A percentile compares a stretch with the other conserved stretches of the same genome.
Evolutionary conservation across 2,329 filamentous ascomycete genomes (phyloP).

Genomic region (Colletotrichum ledebouriae): DNA sequence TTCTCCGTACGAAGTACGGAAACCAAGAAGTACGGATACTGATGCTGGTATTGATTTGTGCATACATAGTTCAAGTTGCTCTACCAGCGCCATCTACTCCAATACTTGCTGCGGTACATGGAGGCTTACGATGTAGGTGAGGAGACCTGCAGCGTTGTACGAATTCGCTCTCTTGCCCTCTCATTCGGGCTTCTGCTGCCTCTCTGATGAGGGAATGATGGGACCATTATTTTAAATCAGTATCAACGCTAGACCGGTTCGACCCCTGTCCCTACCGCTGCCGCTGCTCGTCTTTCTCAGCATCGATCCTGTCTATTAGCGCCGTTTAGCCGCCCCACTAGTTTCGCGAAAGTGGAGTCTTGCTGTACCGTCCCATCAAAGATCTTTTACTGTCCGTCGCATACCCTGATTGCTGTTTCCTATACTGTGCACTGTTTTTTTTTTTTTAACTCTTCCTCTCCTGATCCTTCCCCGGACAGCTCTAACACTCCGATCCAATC

Average conservation of each 20-base stretch:
- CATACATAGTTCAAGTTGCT: not conserved
- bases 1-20: not conserved
- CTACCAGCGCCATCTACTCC: not conserved
- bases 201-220: conserved; percentile 39
- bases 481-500: conserved; percentile 5
- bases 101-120: not conserved
- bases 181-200: conserved; percentile 16
- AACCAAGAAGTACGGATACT: no score
- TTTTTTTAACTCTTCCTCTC: not conserved
- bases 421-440: conserved; percentile 16
- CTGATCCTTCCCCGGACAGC: not conserved
- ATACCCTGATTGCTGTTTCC: conserved; percentile 20
- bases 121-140: conserved; percentile 4
- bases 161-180: conserved; percentile 14
- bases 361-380: conserved; percentile 35
- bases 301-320: conserved; percentile 29
- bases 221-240: conserved; percentile 39
- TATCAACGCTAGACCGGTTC: conserved; percentile 33
- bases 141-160: conserved; percentile 19
- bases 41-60: not conserved
- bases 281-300: conserved; percentile 3
- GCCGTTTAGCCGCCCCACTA: conserved; percentile 4
- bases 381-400: conserved; percentile 33
- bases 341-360: conserved; percentile 10
- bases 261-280: conserved; percentile 25